Conservation (phyloP, 2,329 filamentous ascomycete genomes). For the Rutstroemia sydowiana region DNA sequence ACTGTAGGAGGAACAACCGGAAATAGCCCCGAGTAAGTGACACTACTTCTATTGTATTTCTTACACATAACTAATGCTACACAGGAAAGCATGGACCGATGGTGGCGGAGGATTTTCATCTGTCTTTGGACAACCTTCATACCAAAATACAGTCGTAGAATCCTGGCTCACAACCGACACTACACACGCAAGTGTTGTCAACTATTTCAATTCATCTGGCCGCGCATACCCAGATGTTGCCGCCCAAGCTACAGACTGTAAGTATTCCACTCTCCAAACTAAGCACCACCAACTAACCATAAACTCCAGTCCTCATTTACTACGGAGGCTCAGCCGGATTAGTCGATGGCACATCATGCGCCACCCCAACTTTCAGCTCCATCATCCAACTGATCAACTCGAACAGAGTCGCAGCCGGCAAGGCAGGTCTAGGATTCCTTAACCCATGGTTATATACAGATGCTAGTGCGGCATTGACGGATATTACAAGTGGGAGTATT, state of each 20-base stretch:
- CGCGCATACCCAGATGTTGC: slow-evolving; percentile 46
- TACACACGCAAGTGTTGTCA: slow-evolving; percentile 35
- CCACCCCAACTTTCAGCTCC: slow-evolving; percentile 48
- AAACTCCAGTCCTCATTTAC: slow-evolving; percentile 33
- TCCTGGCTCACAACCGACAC: slow-evolving; percentile 40
- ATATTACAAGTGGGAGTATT: slow-evolving; percentile 32
- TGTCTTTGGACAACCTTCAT: slow-evolving; percentile 34
- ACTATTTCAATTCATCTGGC: slow-evolving; percentile 41
- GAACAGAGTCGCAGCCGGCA: slow-evolving; percentile 43
- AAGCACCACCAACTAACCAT: not conserved
- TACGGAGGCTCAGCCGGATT: slow-evolving; percentile 29
- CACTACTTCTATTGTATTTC: not conserved
- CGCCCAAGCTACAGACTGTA: slow-evolving; percentile 48
- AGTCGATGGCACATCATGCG: slow-evolving; percentile 46
- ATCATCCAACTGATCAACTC: slow-evolving; percentile 57
- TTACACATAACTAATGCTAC: not conserved
- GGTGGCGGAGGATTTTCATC: slow-evolving; percentile 37
- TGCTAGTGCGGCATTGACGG: slow-evolving; percentile 31
- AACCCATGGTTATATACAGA: slow-evolving; percentile 36
- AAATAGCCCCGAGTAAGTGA: slow-evolving; percentile 18
- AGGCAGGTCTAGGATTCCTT: slow-evolving; percentile 35
- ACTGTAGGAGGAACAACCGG: slow-evolving; percentile 35
- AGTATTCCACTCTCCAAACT: not conserved
- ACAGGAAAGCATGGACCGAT: slow-evolving; percentile 22
- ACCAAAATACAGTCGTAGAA: slow-evolving; percentile 36